phyloP scores from a whole-genome alignment of 1,284 basidiomycete genomes.

The Exobasidium cylindrosporum region DNA sequence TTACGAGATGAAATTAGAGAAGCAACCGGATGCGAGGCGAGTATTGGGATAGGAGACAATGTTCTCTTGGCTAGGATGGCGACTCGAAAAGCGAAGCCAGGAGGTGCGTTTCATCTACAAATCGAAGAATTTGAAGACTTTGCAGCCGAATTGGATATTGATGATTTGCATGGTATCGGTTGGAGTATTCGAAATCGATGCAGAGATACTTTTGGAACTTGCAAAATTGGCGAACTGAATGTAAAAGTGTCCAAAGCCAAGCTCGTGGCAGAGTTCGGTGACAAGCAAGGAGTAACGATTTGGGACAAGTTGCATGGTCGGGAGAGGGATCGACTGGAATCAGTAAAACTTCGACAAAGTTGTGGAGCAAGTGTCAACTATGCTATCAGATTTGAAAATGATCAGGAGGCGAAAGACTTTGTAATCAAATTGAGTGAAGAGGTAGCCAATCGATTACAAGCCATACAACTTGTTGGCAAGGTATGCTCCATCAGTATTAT shows the following conservation, averaged over 20 bases:
- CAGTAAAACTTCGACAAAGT: conserved; percentile 39
- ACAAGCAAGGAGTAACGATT: conserved; percentile 75
- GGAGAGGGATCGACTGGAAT: conserved; percentile 75
- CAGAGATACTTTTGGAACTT: conserved; percentile 70
- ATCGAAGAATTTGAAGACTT: conserved; percentile 61
- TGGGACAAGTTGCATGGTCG: conserved; percentile 79
- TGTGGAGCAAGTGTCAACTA: conserved; percentile 59
- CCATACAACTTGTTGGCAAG: conserved; percentile 75
- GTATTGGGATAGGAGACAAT: conserved; percentile 84
- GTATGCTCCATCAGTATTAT: conserved; percentile 73
- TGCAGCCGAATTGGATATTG: conserved; percentile 74
- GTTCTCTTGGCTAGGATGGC: conserved; percentile 88
- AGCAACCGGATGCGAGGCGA: conserved; percentile 75
- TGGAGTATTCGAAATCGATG: conserved; percentile 55
- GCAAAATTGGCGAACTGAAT: conserved; percentile 66
- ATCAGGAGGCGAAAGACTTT: conserved; percentile 69
- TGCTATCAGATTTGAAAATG: conserved; percentile 84
- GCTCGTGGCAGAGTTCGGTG: conserved; percentile 67
- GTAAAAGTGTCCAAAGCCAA: conserved; percentile 7
- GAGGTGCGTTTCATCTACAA: conserved; percentile 72
- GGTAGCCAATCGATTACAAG: conserved; percentile 38
- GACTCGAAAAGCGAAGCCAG: conserved; percentile 85
- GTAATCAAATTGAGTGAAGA: conserved; percentile 40
- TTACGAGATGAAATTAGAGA: conserved; percentile 73
- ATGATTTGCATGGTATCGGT: conserved; percentile 85